Evolutionary conservation across 768 basidiomycete species (phyloP), one percentile per base, ranked within the genome.

Genomic region (Leccinum olivaceopallidum): DNA sequence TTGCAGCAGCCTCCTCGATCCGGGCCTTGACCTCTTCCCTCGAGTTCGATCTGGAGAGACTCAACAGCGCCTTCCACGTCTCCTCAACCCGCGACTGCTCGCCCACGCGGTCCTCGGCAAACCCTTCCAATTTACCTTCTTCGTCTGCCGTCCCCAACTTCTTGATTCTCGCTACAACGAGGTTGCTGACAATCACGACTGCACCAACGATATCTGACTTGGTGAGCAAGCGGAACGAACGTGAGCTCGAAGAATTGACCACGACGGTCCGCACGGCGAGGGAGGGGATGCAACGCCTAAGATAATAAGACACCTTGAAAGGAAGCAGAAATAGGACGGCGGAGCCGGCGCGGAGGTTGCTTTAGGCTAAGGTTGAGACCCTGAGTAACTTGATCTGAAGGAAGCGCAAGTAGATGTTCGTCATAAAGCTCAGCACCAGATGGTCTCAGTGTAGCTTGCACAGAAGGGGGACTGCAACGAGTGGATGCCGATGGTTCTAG

Each of bases 291-390:
- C 26, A 28, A 28, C 26, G 26, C 26, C 26, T 28, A 28, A 28
- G 26, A 28, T 28, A 28, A 28, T 28, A 28, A 28, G 26, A 28
- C 26, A 28, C 26, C 26, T 28, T 28, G 26, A 66, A 96, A 98
- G 0, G 92, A 87, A 53, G 79, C 83, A 0, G 89, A 87, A 0
- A 83, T 79, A 1, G 96, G 93, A 20, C 95, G 84, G 39, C 91
- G 87, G 16, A 98, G 83, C 96, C 96, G 98, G 68, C 94, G 95
- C 1, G 96, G 96, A 18, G 94, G 90, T 67, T 95, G 93, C 71
- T 91, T 91, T 63, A 98, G 85, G 0, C 94, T 92, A n/a, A 96
- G 79, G 0, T 87, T 90, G 71, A 69, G 59, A 22, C 65, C 68
- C 14, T 77, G 63, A 78, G 81, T 66, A 78, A 80, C 18, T 73